These are phyloP conservation scores for Aspergillus pseudonomiae DNA, from an alignment of 2,329 filamentous ascomycete species.

Conservation along the genomic window DNA sequence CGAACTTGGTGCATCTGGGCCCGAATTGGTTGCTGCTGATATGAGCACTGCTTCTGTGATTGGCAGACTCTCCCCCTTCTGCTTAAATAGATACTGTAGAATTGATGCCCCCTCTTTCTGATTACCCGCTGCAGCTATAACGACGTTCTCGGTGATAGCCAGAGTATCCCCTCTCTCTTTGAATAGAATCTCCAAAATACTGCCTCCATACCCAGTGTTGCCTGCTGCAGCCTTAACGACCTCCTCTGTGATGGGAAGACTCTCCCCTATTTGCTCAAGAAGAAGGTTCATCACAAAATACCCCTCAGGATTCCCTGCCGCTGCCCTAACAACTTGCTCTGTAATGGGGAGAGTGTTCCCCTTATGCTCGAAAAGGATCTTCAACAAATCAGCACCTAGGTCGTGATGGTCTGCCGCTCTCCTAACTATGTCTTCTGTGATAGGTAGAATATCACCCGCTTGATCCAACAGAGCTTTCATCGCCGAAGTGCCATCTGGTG, in stretches of 20 bases:
- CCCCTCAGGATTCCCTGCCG: not conserved
- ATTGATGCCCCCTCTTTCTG: rapidly evolving
- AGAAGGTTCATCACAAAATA: not conserved
- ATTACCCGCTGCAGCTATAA: not conserved
- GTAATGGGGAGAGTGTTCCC: not conserved
- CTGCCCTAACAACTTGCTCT: not conserved
- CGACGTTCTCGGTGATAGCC: not conserved
- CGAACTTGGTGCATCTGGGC: not conserved
- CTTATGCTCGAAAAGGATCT: not conserved
- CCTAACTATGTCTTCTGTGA: not conserved
- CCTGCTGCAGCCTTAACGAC: not conserved
- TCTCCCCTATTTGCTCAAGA: not conserved
- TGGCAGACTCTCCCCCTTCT: not conserved
- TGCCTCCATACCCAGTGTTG: not conserved
- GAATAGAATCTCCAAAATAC: not conserved
- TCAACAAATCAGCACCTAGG: rapidly evolving
- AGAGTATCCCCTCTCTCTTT: not conserved
- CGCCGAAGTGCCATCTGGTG: not conserved
- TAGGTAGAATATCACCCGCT: not conserved
- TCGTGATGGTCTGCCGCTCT: not conserved
- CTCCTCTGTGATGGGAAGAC: not conserved
- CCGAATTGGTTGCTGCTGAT: not conserved
- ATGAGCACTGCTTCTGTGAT: not conserved
- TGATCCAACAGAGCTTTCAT: not conserved
- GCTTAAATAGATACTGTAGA: not conserved